phyloP scores from a whole-genome alignment of 305 asterid species.

The Plantago coronopus region DNA sequence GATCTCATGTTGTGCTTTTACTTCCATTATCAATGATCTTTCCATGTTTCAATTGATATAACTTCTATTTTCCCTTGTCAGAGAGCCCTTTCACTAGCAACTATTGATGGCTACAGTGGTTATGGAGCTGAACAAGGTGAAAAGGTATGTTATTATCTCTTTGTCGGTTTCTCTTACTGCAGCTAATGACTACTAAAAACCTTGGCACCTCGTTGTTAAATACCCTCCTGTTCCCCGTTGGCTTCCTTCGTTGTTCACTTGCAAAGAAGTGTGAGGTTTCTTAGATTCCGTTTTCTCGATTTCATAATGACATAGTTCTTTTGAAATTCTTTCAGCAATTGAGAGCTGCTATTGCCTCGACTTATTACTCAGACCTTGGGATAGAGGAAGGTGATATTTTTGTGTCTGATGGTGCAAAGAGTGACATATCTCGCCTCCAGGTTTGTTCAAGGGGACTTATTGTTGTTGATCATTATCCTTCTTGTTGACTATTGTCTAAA shows the following conservation, averaged over 20 bases:
- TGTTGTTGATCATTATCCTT: not conserved
- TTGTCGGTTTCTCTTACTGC: conserved; percentile 2
- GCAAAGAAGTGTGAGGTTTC: conserved; percentile 2
- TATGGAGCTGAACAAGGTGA: conserved; percentile 99
- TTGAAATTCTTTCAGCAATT: conserved; percentile 42
- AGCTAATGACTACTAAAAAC: not conserved
- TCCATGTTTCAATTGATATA: conserved; percentile 7
- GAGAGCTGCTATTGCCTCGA: conserved; percentile 84
- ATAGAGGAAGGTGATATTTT: conserved; percentile 83
- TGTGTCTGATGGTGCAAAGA: conserved; percentile 97
- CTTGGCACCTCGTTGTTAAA: not conserved
- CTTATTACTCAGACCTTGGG: conserved; percentile 75
- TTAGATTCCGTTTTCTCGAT: conserved; percentile 8
- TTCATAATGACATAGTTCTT: not conserved
- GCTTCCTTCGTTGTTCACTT: conserved; percentile 12
- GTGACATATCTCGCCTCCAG: conserved; percentile 98
- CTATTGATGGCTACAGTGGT: conserved; percentile 79
- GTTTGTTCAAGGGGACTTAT: conserved; percentile 25
- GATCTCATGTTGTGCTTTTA: conserved; percentile 2
- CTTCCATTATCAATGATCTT: not conserved
- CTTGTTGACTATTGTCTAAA: not conserved
- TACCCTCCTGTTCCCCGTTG: conserved; percentile 1
- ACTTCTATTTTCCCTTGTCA: conserved; percentile 30
- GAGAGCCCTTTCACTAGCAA: conserved; percentile 72
- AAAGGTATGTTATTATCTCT: conserved; percentile 40